Base-by-base conservation (phyloP, 116 monocot species). In the Dioscorea cayenensis region DNA sequence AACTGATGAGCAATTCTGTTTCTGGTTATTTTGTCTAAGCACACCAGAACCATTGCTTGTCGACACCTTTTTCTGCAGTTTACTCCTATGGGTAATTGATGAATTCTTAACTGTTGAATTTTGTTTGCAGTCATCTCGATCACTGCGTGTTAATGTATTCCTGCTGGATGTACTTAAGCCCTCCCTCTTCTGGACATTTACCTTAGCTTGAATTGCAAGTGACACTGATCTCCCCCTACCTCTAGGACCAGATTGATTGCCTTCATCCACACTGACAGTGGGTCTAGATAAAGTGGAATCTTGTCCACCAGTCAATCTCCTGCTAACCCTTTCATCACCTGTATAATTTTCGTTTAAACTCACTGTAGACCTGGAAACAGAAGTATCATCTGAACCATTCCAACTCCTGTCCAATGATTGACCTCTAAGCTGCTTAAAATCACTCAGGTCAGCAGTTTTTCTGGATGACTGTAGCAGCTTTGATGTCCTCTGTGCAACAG, bases 21-120 rank as follows among this genome's bases (percentile, higher is more conserved):
- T 96, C 76, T 90, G 90, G 63, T 88, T 90, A 78, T 96, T 96
- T 81, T 90, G 92, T 66, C 75, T 87, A 59, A 96, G 84, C 36
- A 84, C 82, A 50, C 71, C 49, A 50, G 95, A 95, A 28, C 68
- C 7, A 81, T 63, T 80, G 28, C 77, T 66, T 38, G 66, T 49
- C 68, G 80, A 77, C 38, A 66, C 52, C 63, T 84, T 88, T 36
- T 81, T 85, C 68, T 82, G 86, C 29, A 67, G 76, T 64, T 81
- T 92, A 69, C 79, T 88, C 72, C 77, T 86, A 51, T 82, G 82
- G 52, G 38, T 73, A 49, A 49, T 83, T 36, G 69, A 27, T 63
- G 91, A 84, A 70, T 66, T 77, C 62, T 77, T 87, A 51, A 81
- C 82, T 22, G 64, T 68, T 67, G 78, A 88, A 63, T 73, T 86